Percentiles rank a stretch among this genome's conserved stretches.
These are phyloP conservation scores for Blastomyces percursus DNA, from an alignment of 2,329 filamentous ascomycete species.

Conservation along the genomic window DNA sequence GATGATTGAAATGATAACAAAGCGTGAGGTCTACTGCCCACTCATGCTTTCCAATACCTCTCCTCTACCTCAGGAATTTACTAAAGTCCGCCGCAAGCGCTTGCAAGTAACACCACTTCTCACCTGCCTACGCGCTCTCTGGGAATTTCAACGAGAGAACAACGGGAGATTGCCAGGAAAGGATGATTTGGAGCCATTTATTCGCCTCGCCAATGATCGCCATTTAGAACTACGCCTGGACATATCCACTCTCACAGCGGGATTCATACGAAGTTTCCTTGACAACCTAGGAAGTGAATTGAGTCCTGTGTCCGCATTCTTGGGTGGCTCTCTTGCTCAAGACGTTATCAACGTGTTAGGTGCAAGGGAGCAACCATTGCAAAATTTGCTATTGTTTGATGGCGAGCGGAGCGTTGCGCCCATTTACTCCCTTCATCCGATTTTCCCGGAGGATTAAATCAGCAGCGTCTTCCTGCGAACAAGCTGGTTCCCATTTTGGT, in stretches of 20 bases:
- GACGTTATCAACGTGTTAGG: constrained; percentile 96
- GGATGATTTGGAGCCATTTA: constrained; percentile 65
- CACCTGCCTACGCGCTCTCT: constrained; percentile 77
- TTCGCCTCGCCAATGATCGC: constrained; percentile 62
- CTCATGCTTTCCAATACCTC: constrained; percentile 77
- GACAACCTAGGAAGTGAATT: constrained; percentile 78
- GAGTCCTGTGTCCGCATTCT: constrained; percentile 73
- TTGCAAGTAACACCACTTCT: constrained; percentile 71
- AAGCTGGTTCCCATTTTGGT: background rate
- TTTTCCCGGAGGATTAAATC: constrained; percentile 29
- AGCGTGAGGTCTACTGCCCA: constrained; percentile 81
- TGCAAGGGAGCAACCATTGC: constrained; percentile 82
- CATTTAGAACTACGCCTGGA: constrained; percentile 65
- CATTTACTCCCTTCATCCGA: constrained; percentile 71
- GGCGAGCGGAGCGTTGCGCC: constrained; percentile 67
- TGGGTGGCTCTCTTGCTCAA: constrained; percentile 84
- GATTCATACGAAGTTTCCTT: constrained; percentile 72
- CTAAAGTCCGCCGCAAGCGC: constrained; percentile 56
- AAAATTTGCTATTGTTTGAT: constrained; percentile 90
- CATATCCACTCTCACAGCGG: constrained; percentile 52
- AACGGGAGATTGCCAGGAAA: constrained; percentile 45
- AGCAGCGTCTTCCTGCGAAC: background rate
- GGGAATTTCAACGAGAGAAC: constrained; percentile 64
- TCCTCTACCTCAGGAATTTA: constrained; percentile 58
- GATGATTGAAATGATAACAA: constrained; percentile 74